Evolutionary conservation across 106 monocot genomes (phyloP).

Genomic region (Narthecium ossifragum): DNA sequence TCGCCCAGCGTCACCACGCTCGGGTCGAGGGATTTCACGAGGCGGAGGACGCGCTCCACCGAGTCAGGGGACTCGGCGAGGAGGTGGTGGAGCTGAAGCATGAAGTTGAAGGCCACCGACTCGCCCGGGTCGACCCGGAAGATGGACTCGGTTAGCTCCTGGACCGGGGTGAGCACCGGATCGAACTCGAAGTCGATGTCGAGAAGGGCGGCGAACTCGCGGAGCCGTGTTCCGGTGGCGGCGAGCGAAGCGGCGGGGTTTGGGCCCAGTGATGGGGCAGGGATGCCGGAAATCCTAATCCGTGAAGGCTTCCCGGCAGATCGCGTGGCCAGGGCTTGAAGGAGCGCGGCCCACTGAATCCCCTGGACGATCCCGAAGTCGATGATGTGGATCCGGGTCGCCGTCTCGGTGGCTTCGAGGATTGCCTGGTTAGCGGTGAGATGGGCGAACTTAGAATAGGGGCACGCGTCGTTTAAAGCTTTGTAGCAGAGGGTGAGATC

Average conservation of each 20-base stretch:
- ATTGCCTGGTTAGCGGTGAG: conserved; percentile 98
- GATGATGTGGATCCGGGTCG: conserved; percentile 71
- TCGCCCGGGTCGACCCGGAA: conserved; percentile 63
- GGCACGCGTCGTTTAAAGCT: conserved; percentile 82
- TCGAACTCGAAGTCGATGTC: conserved; percentile 81
- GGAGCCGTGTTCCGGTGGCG: conserved; percentile 66
- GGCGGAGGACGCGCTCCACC: conserved; percentile 32
- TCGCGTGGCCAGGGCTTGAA: conserved; percentile 85
- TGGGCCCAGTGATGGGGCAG: conserved; percentile 39
- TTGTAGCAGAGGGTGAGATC: conserved; percentile 80
- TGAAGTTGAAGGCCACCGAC: conserved; percentile 79
- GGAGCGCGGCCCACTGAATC: conserved; percentile 91
- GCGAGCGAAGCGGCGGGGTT: conserved; percentile 37
- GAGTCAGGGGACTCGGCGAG: conserved; percentile 37
- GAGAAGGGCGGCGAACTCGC: conserved; percentile 61
- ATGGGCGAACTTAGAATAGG: conserved; percentile 91
- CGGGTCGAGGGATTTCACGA: conserved; percentile 60
- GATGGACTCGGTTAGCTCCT: conserved; percentile 27
- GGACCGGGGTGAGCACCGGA: conserved; percentile 53
- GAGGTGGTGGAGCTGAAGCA: conserved; percentile 70
- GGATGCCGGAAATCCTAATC: conserved; percentile 79
- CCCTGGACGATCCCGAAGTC: conserved; percentile 91
- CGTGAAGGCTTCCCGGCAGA: conserved; percentile 60
- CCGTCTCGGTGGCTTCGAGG: conserved; percentile 71
- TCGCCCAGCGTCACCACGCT: conserved; percentile 83